A percentile compares a stretch with the other conserved stretches of the same genome.
Evolutionary conservation across 768 basidiomycete genomes (phyloP).

Genomic region (Trametes cinnabarina): DNA sequence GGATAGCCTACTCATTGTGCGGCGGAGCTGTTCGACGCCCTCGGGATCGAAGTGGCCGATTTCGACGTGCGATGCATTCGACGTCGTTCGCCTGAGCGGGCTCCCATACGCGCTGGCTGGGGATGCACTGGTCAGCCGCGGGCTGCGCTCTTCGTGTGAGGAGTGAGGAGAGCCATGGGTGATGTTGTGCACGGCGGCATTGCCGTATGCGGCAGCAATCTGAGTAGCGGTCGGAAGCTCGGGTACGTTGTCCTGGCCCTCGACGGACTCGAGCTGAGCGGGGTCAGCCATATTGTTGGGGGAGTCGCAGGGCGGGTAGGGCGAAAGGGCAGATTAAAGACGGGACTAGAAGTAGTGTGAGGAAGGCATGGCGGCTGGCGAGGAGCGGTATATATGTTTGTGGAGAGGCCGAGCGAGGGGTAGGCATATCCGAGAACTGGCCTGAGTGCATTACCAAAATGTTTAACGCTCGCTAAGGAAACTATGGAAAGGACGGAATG

Average conservation of each 20-base stretch:
- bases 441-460: too few species aligned
- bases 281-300: slow-evolving; percentile 14
- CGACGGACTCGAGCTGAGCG: slow-evolving; percentile 18
- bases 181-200: slow-evolving; percentile 14
- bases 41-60: slow-evolving; percentile 54
- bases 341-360: neutral
- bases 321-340: neutral
- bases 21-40: slow-evolving; percentile 43
- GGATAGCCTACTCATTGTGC: slow-evolving; percentile 32
- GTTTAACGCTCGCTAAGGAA: too few species aligned
- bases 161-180: neutral
- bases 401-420: neutral
- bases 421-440: too few species aligned
- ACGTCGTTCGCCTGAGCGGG: neutral
- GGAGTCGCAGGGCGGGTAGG: neutral
- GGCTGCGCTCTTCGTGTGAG: too few species aligned
- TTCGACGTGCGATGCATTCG: slow-evolving; percentile 30
- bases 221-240: slow-evolving; percentile 16
- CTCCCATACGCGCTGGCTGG: neutral
- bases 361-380: neutral
- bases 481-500: too few species aligned
- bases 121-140: neutral
- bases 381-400: neutral
- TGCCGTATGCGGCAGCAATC: slow-evolving; percentile 15
- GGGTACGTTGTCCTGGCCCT: slow-evolving; percentile 16